Evolutionary conservation across 75 land plant genomes (phyloP).

Genomic region (Sequoia sempervirens): DNA sequence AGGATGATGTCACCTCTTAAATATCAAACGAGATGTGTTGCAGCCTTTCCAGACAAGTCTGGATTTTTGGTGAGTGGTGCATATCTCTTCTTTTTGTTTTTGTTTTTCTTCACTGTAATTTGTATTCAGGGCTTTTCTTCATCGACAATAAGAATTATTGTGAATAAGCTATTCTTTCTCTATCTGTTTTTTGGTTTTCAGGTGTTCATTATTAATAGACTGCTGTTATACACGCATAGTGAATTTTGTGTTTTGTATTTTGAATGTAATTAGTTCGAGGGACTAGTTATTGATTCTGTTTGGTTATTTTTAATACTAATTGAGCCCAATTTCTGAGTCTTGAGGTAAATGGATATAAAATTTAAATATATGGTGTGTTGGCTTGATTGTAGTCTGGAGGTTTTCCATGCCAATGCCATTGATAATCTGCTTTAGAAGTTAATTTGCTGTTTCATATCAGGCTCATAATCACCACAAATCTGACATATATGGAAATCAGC

Average conservation of each 20-base stretch:
- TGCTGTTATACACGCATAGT: neutral
- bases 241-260: neutral
- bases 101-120: neutral
- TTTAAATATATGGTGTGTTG: neutral
- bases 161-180: neutral
- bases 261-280: neutral
- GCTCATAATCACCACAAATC: too few species aligned
- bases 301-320: neutral
- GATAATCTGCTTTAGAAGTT: too few species aligned
- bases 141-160: neutral
- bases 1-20: conserved; percentile 80
- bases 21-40: conserved; percentile 88
- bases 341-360: neutral
- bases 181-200: neutral
- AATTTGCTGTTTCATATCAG: too few species aligned
- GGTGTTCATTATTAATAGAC: neutral
- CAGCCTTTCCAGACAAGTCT: conserved; percentile 95
- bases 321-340: neutral
- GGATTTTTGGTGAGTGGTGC: conserved; percentile 77
- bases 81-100: neutral
- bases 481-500: too few species aligned
- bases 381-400: neutral
- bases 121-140: neutral
- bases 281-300: neutral
- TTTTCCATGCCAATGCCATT: too few species aligned